phyloP scores from a whole-genome alignment of 176 grass and related monocot genomes.

The Alloteropsis semialata region DNA sequence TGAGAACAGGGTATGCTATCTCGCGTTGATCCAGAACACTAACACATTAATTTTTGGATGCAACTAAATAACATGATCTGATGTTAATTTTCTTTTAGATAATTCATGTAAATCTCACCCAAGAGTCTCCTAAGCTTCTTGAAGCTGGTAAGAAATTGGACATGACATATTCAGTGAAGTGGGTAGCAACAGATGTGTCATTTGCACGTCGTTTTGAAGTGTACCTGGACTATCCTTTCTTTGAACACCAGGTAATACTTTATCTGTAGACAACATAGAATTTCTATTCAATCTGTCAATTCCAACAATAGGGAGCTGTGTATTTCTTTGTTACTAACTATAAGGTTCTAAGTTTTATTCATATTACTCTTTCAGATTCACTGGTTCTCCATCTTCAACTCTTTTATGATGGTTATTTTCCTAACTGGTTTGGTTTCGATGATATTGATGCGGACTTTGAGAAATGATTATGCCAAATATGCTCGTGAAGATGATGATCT shows the following conservation, averaged over 20 bases:
- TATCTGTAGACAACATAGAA: background rate
- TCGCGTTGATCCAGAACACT: background rate
- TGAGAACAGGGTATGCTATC: constrained; percentile 56
- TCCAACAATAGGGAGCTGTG: background rate
- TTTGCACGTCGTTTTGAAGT: constrained; percentile 96
- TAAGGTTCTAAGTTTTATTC: constrained; percentile 17
- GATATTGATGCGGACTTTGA: constrained; percentile 96
- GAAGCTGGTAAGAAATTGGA: constrained; percentile 74
- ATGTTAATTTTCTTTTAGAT: constrained; percentile 49
- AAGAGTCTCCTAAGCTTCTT: constrained; percentile 88
- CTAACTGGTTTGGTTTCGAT: constrained; percentile 95
- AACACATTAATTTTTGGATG: constrained; percentile 4
- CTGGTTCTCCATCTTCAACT: constrained; percentile 99
- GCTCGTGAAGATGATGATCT: constrained; percentile 98
- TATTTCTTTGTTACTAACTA: constrained; percentile 25
- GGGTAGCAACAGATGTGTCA: constrained; percentile 69
- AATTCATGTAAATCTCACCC: constrained; percentile 99
- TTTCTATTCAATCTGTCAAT: constrained; percentile 17
- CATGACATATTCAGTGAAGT: constrained; percentile 93
- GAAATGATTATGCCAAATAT: constrained; percentile 99
- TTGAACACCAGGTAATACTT: constrained; percentile 95
- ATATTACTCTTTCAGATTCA: constrained; percentile 70
- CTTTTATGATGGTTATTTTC: constrained; percentile 99
- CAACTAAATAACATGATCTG: constrained; percentile 24
- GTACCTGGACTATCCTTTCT: constrained; percentile 97